A percentile compares a stretch with the other conserved stretches of the same genome.
Conservation (phyloP, 148 eudicot species). For the Rhododendron simsii region DNA sequence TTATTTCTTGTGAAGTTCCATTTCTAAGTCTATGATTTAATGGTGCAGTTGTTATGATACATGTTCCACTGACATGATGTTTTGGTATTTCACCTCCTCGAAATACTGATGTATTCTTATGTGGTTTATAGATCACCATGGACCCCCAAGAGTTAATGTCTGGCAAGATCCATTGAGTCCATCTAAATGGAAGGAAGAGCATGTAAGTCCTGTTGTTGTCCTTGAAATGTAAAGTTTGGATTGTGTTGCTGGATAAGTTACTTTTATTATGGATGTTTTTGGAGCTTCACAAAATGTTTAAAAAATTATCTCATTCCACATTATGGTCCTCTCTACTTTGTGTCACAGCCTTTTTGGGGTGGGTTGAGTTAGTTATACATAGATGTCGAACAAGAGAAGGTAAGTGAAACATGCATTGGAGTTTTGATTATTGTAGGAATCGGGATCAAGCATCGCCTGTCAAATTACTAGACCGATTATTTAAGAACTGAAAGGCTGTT, state of each 20-base stretch:
- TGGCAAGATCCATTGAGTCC: conserved; percentile 85
- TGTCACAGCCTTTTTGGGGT: neutral
- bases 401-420: neutral
- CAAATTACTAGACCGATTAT: neutral
- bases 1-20: neutral
- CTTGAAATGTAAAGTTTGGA: neutral
- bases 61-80: neutral
- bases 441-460: neutral
- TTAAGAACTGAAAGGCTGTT: neutral
- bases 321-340: neutral
- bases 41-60: neutral
- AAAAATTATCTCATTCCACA: neutral
- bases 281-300: neutral
- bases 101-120: conserved; percentile 5
- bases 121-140: conserved; percentile 56
- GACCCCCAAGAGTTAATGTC: conserved; percentile 51
- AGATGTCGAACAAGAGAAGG: neutral
- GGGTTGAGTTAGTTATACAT: neutral
- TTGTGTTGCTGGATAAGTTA: neutral
- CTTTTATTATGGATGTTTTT: neutral
- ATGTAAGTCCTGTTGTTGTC: conserved; percentile 41
- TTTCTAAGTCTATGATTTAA: neutral
- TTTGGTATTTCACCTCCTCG: neutral
- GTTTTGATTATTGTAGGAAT: neutral
- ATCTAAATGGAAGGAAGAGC: conserved; percentile 88